These are phyloP conservation scores for Clonostachys solani DNA, from an alignment of 2,329 filamentous ascomycete species.

Conservation along the genomic window DNA sequence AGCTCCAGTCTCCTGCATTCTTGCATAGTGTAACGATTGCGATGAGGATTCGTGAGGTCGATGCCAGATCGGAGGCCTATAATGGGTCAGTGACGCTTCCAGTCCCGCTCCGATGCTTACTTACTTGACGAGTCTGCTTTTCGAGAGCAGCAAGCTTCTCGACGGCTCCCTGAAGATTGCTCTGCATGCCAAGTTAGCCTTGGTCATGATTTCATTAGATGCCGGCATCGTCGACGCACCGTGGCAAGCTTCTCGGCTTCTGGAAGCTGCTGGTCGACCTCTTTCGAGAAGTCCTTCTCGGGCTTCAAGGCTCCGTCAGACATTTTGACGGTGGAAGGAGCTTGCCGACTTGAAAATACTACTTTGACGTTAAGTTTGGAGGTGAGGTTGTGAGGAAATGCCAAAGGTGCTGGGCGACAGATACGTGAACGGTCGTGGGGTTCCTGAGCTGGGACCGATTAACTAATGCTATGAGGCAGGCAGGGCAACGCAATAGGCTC, in stretches of 20 bases:
- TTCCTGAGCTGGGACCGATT: slow-evolving; percentile 5
- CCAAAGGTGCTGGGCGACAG: neutral
- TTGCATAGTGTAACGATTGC: slow-evolving; percentile 93
- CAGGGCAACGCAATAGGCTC: slow-evolving; percentile 30
- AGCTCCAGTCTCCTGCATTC: slow-evolving; percentile 84
- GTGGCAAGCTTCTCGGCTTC: slow-evolving; percentile 88
- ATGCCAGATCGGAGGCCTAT: slow-evolving; percentile 91
- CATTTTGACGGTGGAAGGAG: slow-evolving; percentile 45
- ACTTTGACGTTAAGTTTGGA: neutral
- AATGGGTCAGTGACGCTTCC: slow-evolving; percentile 5
- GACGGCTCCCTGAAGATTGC: slow-evolving; percentile 79
- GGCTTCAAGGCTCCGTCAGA: slow-evolving; percentile 80
- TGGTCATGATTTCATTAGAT: neutral
- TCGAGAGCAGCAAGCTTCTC: slow-evolving; percentile 90
- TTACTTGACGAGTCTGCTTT: slow-evolving; percentile 95
- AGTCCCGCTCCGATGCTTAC: slow-evolving; percentile 5
- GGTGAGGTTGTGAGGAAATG: neutral
- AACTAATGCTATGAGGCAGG: slow-evolving; percentile 4
- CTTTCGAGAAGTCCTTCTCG: slow-evolving; percentile 98
- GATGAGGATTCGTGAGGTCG: slow-evolving; percentile 84
- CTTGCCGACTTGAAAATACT: neutral
- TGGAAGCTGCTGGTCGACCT: slow-evolving; percentile 86
- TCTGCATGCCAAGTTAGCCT: slow-evolving; percentile 32
- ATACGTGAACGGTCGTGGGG: neutral
- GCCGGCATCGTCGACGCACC: slow-evolving; percentile 47